Conservation (phyloP, 108 stramenopile species). For the Fragilaria radians region DNA sequence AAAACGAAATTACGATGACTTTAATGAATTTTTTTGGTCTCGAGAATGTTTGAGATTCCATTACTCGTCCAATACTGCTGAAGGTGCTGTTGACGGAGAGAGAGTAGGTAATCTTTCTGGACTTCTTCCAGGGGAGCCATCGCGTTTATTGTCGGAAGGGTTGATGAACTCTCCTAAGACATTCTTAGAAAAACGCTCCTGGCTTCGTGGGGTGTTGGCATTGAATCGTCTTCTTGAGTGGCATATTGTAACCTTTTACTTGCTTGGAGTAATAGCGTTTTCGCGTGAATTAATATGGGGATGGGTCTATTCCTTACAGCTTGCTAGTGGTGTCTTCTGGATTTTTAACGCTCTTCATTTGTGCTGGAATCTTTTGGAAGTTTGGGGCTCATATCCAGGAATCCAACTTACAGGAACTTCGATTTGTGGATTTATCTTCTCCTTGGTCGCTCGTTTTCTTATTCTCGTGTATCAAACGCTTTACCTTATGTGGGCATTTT, state of each 20-base stretch:
- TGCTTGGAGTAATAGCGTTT: conserved; percentile 86
- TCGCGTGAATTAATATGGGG: conserved; percentile 89
- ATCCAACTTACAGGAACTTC: conserved; percentile 88
- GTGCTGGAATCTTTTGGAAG: conserved; percentile 85
- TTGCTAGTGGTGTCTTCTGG: conserved; percentile 93
- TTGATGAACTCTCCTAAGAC: conserved; percentile 86
- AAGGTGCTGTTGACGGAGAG: conserved; percentile 36
- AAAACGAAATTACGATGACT: conserved; percentile 95
- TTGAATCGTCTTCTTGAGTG: conserved; percentile 89
- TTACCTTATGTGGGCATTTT: conserved; percentile 91
- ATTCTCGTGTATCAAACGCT: conserved; percentile 90
- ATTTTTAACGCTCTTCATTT: conserved; percentile 84
- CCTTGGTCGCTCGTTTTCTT: conserved; percentile 78
- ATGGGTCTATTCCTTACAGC: conserved; percentile 82
- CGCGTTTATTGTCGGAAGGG: conserved; percentile 66
- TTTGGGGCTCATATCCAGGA: conserved; percentile 89
- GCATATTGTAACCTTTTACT: conserved; percentile 92
- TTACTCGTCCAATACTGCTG: conserved; percentile 48
- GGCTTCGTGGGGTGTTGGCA: conserved; percentile 87
- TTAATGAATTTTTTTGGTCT: conserved; percentile 99
- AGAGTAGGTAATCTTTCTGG: conserved; percentile 18
- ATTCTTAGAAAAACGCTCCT: conserved; percentile 93
- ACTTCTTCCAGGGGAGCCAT: conserved; percentile 50
- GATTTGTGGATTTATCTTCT: conserved; percentile 84
- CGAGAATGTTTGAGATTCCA: conserved; percentile 83